Evolutionary conservation across 1,139 yeast genomes (phyloP).

Genomic region (Chernovozyma sophiae-reginae): DNA sequence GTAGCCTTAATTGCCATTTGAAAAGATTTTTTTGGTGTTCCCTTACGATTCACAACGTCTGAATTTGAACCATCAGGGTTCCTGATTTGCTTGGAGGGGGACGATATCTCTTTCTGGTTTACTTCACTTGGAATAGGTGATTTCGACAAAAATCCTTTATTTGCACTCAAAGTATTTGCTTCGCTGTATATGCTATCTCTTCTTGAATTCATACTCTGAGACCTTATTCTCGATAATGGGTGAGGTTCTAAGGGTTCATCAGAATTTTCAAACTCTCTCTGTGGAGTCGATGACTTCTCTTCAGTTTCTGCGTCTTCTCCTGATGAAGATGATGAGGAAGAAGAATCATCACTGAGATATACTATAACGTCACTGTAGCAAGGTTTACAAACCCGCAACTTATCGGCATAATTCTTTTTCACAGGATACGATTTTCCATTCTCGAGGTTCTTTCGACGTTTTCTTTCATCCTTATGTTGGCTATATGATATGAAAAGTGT

Average conservation of each 20-base stretch:
- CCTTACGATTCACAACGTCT: constrained; percentile 12
- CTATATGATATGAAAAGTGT: constrained; percentile 75
- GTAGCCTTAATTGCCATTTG: constrained; percentile 83
- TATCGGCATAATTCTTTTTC: constrained; percentile 48
- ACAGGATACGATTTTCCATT: constrained; percentile 9
- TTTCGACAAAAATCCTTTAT: constrained; percentile 14
- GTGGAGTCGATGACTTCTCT: constrained; percentile 6
- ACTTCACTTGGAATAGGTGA: constrained; percentile 3
- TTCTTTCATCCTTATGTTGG: constrained; percentile 50
- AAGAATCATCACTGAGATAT: constrained; percentile 62
- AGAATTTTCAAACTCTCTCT: constrained; percentile 13
- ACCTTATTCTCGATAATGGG: constrained; percentile 24
- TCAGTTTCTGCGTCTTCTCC: constrained; percentile 12
- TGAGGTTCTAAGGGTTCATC: constrained; percentile 8
- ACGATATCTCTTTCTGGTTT: background rate
- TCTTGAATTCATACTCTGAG: constrained; percentile 26
- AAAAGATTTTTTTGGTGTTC: constrained; percentile 61
- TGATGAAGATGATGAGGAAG: constrained; percentile 21
- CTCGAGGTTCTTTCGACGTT: constrained; percentile 6
- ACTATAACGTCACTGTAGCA: constrained; percentile 70
- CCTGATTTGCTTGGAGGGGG: constrained; percentile 5
- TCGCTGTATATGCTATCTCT: constrained; percentile 15
- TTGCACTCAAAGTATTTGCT: constrained; percentile 10
- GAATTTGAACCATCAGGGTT: constrained; percentile 2
- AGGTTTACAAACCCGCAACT: constrained; percentile 73